Evolutionary conservation across 805 yeast species (phyloP).

Genomic region (Starmera amethionina): DNA sequence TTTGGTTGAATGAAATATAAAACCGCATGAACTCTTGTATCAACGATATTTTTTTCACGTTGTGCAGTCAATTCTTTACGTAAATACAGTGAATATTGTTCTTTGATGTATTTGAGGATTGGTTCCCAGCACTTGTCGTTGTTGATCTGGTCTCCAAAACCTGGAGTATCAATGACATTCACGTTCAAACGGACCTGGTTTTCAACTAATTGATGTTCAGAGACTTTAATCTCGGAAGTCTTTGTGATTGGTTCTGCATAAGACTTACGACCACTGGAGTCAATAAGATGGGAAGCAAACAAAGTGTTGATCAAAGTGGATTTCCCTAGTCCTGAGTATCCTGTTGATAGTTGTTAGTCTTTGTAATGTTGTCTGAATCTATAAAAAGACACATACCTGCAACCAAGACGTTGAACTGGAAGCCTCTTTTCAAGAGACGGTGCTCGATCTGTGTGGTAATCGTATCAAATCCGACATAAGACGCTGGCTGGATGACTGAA

Average conservation of each 20-base stretch:
- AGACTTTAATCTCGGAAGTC: constrained; percentile 75
- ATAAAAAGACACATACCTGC: constrained; percentile 42
- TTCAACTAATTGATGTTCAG: constrained; percentile 65
- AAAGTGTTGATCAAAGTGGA: constrained; percentile 86
- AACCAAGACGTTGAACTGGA: constrained; percentile 88
- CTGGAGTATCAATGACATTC: constrained; percentile 93
- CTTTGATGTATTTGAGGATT: constrained; percentile 85
- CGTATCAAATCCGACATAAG: constrained; percentile 93
- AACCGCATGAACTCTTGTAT: constrained; percentile 89
- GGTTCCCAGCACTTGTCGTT: constrained; percentile 97
- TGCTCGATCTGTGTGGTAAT: constrained; percentile 93
- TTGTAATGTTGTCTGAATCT: not conserved
- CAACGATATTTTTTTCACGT: constrained; percentile 73
- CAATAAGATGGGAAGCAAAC: constrained; percentile 72
- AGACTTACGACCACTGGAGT: constrained; percentile 60
- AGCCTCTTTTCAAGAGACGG: constrained; percentile 84
- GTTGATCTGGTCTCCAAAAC: constrained; percentile 94
- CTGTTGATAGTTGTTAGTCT: not conserved
- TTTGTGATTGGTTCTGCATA: constrained; percentile 68
- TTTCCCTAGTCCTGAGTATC: constrained; percentile 85
- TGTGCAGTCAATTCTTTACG: constrained; percentile 93
- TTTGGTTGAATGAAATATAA: constrained; percentile 87
- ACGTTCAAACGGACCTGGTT: constrained; percentile 80
- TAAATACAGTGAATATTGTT: constrained; percentile 84
- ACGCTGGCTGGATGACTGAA: constrained; percentile 38